Base-by-base conservation (phyloP, 208 protist genomes). In the Leishmania turanica region DNA sequence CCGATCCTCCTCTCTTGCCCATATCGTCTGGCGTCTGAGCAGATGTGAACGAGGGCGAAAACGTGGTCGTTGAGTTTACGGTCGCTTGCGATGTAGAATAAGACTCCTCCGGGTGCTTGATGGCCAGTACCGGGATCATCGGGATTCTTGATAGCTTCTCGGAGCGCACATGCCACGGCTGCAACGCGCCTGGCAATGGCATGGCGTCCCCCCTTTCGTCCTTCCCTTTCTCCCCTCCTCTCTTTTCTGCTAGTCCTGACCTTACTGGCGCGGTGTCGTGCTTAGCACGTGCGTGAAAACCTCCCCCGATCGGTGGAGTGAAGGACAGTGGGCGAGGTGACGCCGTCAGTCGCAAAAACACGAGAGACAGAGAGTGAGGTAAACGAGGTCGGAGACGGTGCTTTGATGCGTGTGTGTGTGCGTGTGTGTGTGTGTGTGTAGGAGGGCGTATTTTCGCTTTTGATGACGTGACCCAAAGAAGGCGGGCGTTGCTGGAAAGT, bases 51-150 rank as follows among this genome's bases (percentile, higher is more conserved):
- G 34, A 9, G 31, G 56, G 74, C 24, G 56, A 77, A 45, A 42
- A 31, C 34, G 51, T 45, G 47, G 72, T 21, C n/a, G 17, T 21
- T 56, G 72, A 76, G n/a, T 24, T 37, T 58, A 9, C 60, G 17
- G 42, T 51, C 21, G 42, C 60, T 15, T 65, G 58, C 76, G 76
- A 71, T 51, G 64, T 58, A n/a, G n/a, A 51, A 21, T 19, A 3
- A 24, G 31, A 27, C n/a, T 40, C 49, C 42, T 56, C 47, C 3
- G 58, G 47, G 58, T 79, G 47, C 76, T 79, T 70, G 76, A 79
- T 79, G 49, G 76, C 58, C 42, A 79, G 76, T 31, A 79, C 27
- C n/a, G 76, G 76, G 64, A 79, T 71, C 64, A 45, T 34, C 40
- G 76, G 64, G 31, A 79, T 79, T 45, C 49, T n/a, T 37, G 76